Percentiles rank a stretch among this genome's conserved stretches.
Evolutionary conservation across 2,329 filamentous ascomycete genomes (phyloP).

Genomic region (Pseudogymnoascus sp.): DNA sequence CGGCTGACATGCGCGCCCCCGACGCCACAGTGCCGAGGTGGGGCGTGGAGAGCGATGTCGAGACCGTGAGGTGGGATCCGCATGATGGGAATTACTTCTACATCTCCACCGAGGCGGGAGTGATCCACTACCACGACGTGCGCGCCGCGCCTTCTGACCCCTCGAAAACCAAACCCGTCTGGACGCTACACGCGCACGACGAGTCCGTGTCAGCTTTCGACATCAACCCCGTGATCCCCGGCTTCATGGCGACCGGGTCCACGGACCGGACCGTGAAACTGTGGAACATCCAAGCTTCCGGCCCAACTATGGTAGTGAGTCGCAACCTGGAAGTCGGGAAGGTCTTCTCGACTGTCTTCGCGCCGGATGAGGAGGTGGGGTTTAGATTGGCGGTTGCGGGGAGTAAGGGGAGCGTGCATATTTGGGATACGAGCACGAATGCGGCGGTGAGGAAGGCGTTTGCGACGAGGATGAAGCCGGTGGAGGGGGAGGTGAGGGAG

Average conservation of each 20-base stretch:
- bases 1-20: slow-evolving; percentile 92
- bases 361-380: slow-evolving; percentile 79
- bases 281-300: slow-evolving; percentile 78
- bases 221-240: slow-evolving; percentile 81
- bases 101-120: slow-evolving; percentile 84
- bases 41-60: slow-evolving; percentile 93
- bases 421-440: slow-evolving; percentile 95
- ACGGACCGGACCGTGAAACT: slow-evolving; percentile 94
- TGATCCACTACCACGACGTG: slow-evolving; percentile 86
- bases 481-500: slow-evolving; percentile 61
- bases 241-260: slow-evolving; percentile 87
- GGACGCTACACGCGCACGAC: slow-evolving; percentile 94
- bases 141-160: slow-evolving; percentile 68
- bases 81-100: slow-evolving; percentile 93
- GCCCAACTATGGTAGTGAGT: slow-evolving; percentile 83
- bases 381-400: slow-evolving; percentile 91
- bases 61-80: slow-evolving; percentile 86
- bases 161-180: slow-evolving; percentile 71
- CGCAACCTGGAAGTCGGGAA: slow-evolving; percentile 90
- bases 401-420: slow-evolving; percentile 83
- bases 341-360: slow-evolving; percentile 86
- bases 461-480: slow-evolving; percentile 57
- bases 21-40: slow-evolving; percentile 74
- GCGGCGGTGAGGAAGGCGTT: slow-evolving; percentile 77
- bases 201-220: slow-evolving; percentile 87